These are phyloP conservation scores for Pseudozyma thailandica DNA, from an alignment of 1,284 basidiomycete genomes.

Conservation along the genomic window DNA sequence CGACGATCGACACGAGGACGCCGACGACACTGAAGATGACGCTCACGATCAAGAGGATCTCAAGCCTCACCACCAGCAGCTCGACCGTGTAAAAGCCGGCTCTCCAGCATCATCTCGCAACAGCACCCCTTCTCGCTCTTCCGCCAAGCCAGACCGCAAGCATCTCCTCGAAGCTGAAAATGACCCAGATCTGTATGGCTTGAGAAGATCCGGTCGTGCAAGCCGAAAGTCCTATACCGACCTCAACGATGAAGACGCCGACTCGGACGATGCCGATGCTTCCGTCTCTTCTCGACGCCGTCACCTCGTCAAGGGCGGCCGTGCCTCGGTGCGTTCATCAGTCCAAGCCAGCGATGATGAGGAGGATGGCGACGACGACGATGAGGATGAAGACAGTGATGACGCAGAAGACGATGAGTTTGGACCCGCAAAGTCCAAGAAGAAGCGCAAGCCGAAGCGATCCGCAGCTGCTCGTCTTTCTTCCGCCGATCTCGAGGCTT, in stretches of 20 bases:
- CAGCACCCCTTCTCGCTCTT: conserved; percentile 43
- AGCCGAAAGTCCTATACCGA: conserved; percentile 54
- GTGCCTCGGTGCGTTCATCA: conserved; percentile 38
- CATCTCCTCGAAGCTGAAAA: conserved; percentile 55
- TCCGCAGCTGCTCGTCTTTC: conserved; percentile 29
- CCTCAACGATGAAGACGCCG: conserved; percentile 39
- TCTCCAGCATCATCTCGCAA: conserved; percentile 36
- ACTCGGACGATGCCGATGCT: conserved; percentile 30
- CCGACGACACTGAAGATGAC: background rate
- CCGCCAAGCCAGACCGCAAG: conserved; percentile 42
- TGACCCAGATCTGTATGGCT: conserved; percentile 67
- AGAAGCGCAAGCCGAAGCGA: conserved; percentile 27
- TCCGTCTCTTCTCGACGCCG: conserved; percentile 39
- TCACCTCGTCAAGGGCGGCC: conserved; percentile 36
- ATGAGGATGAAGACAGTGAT: conserved; percentile 81
- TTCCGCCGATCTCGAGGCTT: conserved; percentile 49
- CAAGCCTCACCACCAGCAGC: conserved; percentile 36
- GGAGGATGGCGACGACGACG: conserved; percentile 69
- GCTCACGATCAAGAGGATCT: conserved; percentile 13
- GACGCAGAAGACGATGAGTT: conserved; percentile 73
- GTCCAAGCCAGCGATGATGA: conserved; percentile 66
- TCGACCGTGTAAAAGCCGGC: conserved; percentile 29
- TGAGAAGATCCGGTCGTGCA: conserved; percentile 68
- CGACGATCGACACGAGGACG: background rate
- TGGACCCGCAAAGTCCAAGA: conserved; percentile 23